A percentile compares a stretch with the other conserved stretches of the same genome.
phyloP scores from a whole-genome alignment of 1,284 basidiomycete genomes.

The Microbotryum scabiosae region DNA sequence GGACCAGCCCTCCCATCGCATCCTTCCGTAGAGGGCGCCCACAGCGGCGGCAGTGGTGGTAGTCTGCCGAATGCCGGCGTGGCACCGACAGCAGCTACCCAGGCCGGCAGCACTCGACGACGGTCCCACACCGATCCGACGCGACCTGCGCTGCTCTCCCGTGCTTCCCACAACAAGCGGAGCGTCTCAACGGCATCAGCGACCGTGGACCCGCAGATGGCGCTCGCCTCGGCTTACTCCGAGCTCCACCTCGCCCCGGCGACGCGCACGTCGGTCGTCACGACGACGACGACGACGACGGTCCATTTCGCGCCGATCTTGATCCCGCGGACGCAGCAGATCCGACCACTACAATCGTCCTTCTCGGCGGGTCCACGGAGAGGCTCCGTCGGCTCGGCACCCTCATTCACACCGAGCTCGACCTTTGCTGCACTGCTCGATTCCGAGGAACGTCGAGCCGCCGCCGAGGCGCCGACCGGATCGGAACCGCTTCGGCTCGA shows the following conservation, averaged over 20 bases:
- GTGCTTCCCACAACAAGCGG: not conserved
- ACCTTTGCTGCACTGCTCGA: not conserved
- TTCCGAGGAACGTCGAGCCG: not conserved
- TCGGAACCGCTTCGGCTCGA: conserved; percentile 12
- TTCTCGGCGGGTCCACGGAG: conserved; percentile 8
- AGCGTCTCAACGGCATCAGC: not conserved
- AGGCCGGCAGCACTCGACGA: too few relatives aligned
- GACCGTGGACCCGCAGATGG: not conserved
- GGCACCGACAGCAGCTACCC: too few relatives aligned
- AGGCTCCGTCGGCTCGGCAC: not conserved
- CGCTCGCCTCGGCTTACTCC: conserved; percentile 8
- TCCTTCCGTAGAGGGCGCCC: too few relatives aligned
- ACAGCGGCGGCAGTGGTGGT: too few relatives aligned
- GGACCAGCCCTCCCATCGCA: too few relatives aligned
- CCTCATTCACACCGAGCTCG: conserved; percentile 2
- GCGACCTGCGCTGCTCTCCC: not conserved
- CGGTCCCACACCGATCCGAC: not conserved
- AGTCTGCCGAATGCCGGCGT: too few relatives aligned
- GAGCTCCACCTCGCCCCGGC: conserved; percentile 32
- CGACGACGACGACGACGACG: conserved; percentile 35
- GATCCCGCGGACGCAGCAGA: conserved; percentile 23
- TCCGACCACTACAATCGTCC: conserved; percentile 11
- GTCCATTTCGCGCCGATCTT: conserved; percentile 35
- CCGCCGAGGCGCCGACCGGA: conserved; percentile 1
- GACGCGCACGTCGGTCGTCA: conserved; percentile 30